A percentile compares a stretch with the other conserved stretches of the same genome.
Conservation (phyloP, 2,329 filamentous ascomycete genomes). For the Metarhizium guizhouense region DNA sequence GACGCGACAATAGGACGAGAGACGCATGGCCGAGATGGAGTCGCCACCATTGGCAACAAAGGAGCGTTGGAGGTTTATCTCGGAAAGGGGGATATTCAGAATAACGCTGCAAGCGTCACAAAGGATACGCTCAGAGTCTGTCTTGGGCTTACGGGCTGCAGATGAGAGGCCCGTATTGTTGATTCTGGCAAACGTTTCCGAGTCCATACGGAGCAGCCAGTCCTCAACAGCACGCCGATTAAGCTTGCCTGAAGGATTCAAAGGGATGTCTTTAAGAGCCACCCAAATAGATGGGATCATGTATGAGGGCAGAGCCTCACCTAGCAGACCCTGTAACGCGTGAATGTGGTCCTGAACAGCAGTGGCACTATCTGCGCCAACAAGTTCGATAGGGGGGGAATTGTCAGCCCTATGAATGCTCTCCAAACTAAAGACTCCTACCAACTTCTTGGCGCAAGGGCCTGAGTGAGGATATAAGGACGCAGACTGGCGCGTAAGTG, state of each 20-base stretch:
- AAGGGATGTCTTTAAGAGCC: slow-evolving; percentile 5
- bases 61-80: slow-evolving; percentile 20
- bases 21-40: slow-evolving; percentile 33
- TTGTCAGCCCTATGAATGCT: background rate
- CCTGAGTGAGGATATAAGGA: background rate
- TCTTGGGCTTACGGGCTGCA: background rate
- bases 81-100: slow-evolving; percentile 23
- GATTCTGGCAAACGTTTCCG: background rate
- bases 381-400: background rate
- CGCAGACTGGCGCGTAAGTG: background rate
- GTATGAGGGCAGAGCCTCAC: slow-evolving; percentile 1
- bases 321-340: slow-evolving; percentile 7
- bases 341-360: slow-evolving; percentile 4
- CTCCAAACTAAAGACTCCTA: slow-evolving; percentile 2
- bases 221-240: slow-evolving; percentile 9
- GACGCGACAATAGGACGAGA: slow-evolving; percentile 28
- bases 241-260: slow-evolving; percentile 10
- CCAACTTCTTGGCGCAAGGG: background rate
- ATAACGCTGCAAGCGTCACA: slow-evolving; percentile 29
- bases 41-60: slow-evolving; percentile 34
- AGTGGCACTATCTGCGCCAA: background rate
- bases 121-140: slow-evolving; percentile 3
- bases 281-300: slow-evolving; percentile 3
- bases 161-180: background rate
- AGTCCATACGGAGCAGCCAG: background rate